Evolutionary conservation across 2,329 filamentous ascomycete species (phyloP).

Genomic region (Venturia nashicola): DNA sequence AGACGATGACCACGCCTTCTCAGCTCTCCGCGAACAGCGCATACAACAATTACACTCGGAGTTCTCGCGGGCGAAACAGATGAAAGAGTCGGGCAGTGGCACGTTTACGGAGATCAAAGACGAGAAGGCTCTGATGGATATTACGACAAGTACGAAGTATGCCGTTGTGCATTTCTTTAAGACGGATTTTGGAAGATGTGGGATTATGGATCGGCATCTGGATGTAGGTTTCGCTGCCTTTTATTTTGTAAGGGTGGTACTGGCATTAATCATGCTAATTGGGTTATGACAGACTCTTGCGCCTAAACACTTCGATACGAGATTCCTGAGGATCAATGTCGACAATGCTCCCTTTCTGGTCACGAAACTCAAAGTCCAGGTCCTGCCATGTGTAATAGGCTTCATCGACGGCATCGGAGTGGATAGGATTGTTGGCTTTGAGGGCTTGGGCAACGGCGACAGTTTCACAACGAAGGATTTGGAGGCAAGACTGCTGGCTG

Average conservation of each 20-base stretch:
- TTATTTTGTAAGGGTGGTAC: not conserved
- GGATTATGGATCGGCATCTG: slow-evolving; percentile 49
- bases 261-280: not conserved
- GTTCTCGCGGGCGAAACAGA: slow-evolving; percentile 37
- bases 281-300: slow-evolving; percentile 31
- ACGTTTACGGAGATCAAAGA: slow-evolving; percentile 43
- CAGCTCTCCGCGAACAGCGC: slow-evolving; percentile 43
- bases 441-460: slow-evolving; percentile 42
- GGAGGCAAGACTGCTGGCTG: slow-evolving; percentile 38
- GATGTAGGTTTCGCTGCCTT: slow-evolving; percentile 19
- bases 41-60: slow-evolving; percentile 47
- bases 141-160: slow-evolving; percentile 44
- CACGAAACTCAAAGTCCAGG: slow-evolving; percentile 43
- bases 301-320: slow-evolving; percentile 45
- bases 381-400: slow-evolving; percentile 45
- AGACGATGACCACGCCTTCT: slow-evolving; percentile 39
- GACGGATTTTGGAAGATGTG: slow-evolving; percentile 49
- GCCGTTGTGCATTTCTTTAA: slow-evolving; percentile 54
- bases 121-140: slow-evolving; percentile 46
- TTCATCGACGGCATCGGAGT: slow-evolving; percentile 43
- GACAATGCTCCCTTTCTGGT: slow-evolving; percentile 49
- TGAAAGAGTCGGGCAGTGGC: slow-evolving; percentile 39
- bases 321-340: slow-evolving; percentile 46
- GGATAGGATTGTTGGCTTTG: slow-evolving; percentile 47
- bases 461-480: slow-evolving; percentile 42